phyloP scores from a whole-genome alignment of 192 early-diverging fungal species.

The Backusella parvicylindrica region DNA sequence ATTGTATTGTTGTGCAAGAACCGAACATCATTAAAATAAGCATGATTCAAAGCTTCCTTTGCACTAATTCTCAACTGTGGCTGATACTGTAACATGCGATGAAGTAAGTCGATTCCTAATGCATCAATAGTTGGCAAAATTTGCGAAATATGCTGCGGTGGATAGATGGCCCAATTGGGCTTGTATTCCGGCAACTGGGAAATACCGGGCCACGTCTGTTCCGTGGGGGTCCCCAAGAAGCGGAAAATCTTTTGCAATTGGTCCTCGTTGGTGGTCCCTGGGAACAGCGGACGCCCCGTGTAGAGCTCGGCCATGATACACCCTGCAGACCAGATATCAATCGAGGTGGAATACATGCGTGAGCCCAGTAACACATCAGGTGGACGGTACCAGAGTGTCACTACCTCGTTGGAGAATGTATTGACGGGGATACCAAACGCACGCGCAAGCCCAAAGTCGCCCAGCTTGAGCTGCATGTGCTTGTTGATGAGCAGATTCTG shows the following conservation, averaged over 20 bases:
- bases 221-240: conserved; percentile 74
- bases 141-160: conserved; percentile 57
- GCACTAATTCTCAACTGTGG: conserved; percentile 62
- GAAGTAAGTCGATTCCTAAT: conserved; percentile 67
- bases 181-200: conserved; percentile 68
- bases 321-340: conserved; percentile 98
- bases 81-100: conserved; percentile 72
- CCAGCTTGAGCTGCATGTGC: conserved; percentile 77
- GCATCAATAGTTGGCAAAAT: conserved; percentile 73
- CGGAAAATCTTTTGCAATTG: conserved; percentile 79
- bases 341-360: conserved; percentile 88
- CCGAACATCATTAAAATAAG: conserved; percentile 53
- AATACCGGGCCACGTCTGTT: conserved; percentile 76
- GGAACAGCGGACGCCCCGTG: conserved; percentile 75
- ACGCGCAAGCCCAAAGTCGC: conserved; percentile 84
- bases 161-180: conserved; percentile 63
- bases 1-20: not conserved
- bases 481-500: conserved; percentile 82
- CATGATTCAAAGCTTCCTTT: conserved; percentile 61
- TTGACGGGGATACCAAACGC: conserved; percentile 85
- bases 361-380: conserved; percentile 95
- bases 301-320: conserved; percentile 98
- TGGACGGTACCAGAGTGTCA: conserved; percentile 97
- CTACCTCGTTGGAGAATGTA: conserved; percentile 97
- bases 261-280: conserved; percentile 78